Evolutionary conservation across 768 basidiomycete genomes (phyloP), one percentile per base, ranked within the genome.

Genomic region (Pisolithus microcarpus): DNA sequence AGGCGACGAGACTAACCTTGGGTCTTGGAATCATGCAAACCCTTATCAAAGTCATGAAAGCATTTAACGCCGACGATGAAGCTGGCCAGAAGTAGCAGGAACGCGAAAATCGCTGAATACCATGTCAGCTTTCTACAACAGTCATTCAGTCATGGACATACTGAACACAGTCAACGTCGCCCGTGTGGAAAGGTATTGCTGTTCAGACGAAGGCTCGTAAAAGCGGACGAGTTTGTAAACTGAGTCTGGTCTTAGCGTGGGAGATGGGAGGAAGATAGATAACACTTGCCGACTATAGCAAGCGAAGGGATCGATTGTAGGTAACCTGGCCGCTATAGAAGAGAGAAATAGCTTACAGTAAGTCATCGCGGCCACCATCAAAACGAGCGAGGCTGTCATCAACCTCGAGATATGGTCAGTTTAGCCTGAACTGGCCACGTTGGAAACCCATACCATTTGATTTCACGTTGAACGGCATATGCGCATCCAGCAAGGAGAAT

Each of bases 221-320:
- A 91, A 87, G 19, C 90, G 82, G 53, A 84, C 79, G n/a, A 92
- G 76, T 61, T 92, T 92, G 66, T 85, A 92, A 46, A 91, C 85
- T 90, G 51, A 19, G 21, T 52, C 10, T 0, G 38, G 19, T 30
- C 53, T 39, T 51, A 43, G 48, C 48, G 34, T 28, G 24, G 45
- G 47, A 19, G 49, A 26, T 19, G 44, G 5, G 24, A 23, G 38
- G 30, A 23, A 15, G 0, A 37, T 39, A n/a, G 9, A 2, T 43
- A 31, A 21, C 36, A 52, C 68, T 57, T 48, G 65, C 69, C 54
- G 24, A 70, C 67, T 70, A 48, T 18, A 48, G 19, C 9, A 38
- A 37, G 44, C 39, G 52, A 38, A 50, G 34, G 9, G 21, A 43
- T 5, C 31, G 62, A 16, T 19, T 9, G 15, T 30, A 48, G 58